A percentile compares a stretch with the other conserved stretches of the same genome.
phyloP scores from a whole-genome alignment of 148 eudicot species.

The Arbutus unedo region DNA sequence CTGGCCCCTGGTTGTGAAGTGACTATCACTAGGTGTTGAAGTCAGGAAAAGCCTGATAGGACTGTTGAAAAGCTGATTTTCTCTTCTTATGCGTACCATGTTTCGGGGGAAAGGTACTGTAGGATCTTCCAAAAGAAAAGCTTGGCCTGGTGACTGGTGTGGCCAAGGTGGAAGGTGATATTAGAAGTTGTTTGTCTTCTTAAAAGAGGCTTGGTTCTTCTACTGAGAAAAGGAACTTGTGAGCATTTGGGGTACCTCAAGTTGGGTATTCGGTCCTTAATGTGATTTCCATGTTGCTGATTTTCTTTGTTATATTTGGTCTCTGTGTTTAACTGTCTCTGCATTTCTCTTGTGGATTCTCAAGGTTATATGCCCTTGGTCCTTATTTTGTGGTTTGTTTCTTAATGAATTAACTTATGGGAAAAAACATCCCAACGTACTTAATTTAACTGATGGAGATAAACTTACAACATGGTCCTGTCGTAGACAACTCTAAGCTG shows the following conservation, averaged over 20 bases:
- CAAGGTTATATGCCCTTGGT: neutral
- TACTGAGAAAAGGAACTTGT: neutral
- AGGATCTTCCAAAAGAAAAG: too few relatives aligned
- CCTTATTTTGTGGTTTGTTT: neutral
- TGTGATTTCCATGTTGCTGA: neutral
- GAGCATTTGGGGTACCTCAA: neutral
- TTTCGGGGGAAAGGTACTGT: too few relatives aligned
- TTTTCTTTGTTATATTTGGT: neutral
- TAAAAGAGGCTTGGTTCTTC: neutral
- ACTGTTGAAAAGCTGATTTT: too few relatives aligned
- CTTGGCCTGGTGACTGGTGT: too few relatives aligned
- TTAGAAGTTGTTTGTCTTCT: neutral
- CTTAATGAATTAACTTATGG: neutral
- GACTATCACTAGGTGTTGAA: too few relatives aligned
- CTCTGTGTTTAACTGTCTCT: neutral
- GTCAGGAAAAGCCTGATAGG: too few relatives aligned
- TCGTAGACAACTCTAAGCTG: neutral
- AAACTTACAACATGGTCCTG: neutral
- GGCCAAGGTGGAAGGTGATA: neutral
- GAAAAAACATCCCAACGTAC: neutral
- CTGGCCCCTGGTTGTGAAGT: too few relatives aligned
- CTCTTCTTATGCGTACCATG: too few relatives aligned
- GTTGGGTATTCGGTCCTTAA: neutral
- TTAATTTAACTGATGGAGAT: neutral
- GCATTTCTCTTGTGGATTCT: neutral